phyloP scores from a whole-genome alignment of 2,329 filamentous ascomycete genomes.

The Hirsutella rhossiliensis region DNA sequence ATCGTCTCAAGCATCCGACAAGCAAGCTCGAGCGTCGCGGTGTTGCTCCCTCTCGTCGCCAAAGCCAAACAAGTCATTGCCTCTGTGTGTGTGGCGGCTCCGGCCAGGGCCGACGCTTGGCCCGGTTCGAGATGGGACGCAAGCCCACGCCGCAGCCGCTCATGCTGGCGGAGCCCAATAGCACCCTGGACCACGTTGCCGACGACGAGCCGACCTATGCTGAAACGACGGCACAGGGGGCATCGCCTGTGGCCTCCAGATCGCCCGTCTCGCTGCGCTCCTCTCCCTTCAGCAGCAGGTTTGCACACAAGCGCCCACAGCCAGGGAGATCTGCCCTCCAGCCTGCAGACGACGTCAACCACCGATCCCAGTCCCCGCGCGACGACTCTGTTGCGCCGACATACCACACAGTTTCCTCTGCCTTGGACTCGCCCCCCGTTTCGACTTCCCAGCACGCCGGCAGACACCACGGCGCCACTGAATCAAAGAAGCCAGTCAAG shows the following conservation, averaged over 20 bases:
- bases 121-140: conserved; percentile 34
- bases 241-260: conserved; percentile 23
- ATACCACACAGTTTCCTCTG: conserved; percentile 13
- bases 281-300: conserved; percentile 30
- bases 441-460: conserved; percentile 9
- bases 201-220: conserved; percentile 13
- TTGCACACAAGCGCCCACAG: conserved; percentile 21
- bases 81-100: not conserved
- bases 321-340: conserved; percentile 7
- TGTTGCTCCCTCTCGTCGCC: not conserved
- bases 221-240: conserved; percentile 14
- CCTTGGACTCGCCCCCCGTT: conserved; percentile 10
- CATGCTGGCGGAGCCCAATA: conserved; percentile 31
- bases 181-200: conserved; percentile 17
- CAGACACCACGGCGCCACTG: conserved; percentile 16
- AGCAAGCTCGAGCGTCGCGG: not conserved
- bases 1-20: not conserved
- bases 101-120: not conserved
- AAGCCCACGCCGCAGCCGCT: conserved; percentile 48
- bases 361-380: conserved; percentile 11
- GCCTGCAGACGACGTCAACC: conserved; percentile 9
- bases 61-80: not conserved
- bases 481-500: conserved; percentile 31
- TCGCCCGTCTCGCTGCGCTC: conserved; percentile 32
- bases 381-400: conserved; percentile 10